Conservation (phyloP, 116 monocot species). For the Cymodocea nodosa region DNA sequence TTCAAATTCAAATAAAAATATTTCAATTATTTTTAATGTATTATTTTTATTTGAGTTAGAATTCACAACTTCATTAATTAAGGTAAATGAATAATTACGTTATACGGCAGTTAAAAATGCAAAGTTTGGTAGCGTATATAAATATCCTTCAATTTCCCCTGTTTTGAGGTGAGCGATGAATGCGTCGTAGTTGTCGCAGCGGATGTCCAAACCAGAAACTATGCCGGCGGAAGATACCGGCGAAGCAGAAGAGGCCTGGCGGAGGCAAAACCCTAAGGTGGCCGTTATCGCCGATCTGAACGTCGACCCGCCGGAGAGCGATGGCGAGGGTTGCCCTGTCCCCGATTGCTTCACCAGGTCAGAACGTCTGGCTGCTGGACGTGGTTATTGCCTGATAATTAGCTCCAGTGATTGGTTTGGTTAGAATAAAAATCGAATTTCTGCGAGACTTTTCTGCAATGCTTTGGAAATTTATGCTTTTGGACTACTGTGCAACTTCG, state of each 20-base stretch:
- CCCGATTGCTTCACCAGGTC: constrained; percentile 35
- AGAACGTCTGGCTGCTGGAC: not conserved
- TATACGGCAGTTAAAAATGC: no score
- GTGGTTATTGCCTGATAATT: not conserved
- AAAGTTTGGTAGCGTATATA: not conserved
- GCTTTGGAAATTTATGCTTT: constrained; percentile 1
- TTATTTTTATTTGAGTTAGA: no score
- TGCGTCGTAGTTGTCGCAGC: not conserved
- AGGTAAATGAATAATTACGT: no score
- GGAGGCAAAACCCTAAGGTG: constrained; percentile 9
- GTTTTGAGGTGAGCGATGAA: not conserved
- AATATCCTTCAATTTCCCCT: no score
- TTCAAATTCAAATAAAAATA: no score
- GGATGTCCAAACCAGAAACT: not conserved
- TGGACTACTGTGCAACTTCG: constrained; percentile 1
- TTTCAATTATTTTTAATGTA: no score
- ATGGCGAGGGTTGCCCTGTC: constrained; percentile 47
- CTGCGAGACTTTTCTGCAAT: not conserved
- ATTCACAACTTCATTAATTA: no score
- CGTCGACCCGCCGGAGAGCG: constrained; percentile 83
- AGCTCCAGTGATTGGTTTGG: no score
- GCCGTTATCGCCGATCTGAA: constrained; percentile 81
- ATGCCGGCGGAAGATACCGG: not conserved
- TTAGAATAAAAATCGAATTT: no score
- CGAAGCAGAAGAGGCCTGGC: not conserved